phyloP scores from a whole-genome alignment of 1,139 yeast species.

The Diutina pseudorugosa region DNA sequence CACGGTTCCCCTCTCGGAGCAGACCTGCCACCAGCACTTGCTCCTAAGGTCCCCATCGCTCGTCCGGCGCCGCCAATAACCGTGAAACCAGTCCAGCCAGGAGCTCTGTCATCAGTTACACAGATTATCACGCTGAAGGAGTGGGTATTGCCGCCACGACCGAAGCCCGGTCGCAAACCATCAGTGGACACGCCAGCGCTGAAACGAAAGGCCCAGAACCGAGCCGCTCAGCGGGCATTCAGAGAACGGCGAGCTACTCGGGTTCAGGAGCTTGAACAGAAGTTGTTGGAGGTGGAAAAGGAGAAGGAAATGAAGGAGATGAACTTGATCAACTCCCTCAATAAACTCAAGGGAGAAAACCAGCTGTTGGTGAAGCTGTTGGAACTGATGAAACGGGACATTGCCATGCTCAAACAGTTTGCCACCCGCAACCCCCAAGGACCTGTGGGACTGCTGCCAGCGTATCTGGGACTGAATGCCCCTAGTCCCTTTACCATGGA shows the following conservation, averaged over 20 bases:
- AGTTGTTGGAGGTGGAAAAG: conserved; percentile 49
- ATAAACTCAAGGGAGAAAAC: conserved; percentile 6
- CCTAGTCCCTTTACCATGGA: background rate
- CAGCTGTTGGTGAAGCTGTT: background rate
- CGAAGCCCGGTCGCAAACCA: conserved; percentile 86
- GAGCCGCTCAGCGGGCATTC: conserved; percentile 94
- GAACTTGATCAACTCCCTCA: conserved; percentile 15
- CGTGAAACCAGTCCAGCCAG: background rate
- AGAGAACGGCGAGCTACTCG: conserved; percentile 66
- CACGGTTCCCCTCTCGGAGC: background rate
- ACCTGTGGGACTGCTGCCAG: background rate
- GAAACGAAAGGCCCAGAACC: conserved; percentile 81
- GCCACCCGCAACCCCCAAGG: background rate
- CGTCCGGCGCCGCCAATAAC: background rate
- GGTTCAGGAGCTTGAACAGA: conserved; percentile 34
- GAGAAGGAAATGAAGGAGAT: conserved; percentile 53
- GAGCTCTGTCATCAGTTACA: conserved; percentile 5
- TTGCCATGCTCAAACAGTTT: background rate
- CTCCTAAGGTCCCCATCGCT: conserved; percentile 2
- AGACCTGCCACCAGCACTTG: conserved; percentile 3
- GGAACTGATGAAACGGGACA: conserved; percentile 1
- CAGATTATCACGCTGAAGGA: conserved; percentile 62
- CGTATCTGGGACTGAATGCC: background rate
- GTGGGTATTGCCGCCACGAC: conserved; percentile 88
- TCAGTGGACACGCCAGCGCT: conserved; percentile 61